Percentiles rank a stretch among this genome's conserved stretches.
Evolutionary conservation across 2,329 filamentous ascomycete genomes (phyloP).

Genomic region (Fusarium sp.): DNA sequence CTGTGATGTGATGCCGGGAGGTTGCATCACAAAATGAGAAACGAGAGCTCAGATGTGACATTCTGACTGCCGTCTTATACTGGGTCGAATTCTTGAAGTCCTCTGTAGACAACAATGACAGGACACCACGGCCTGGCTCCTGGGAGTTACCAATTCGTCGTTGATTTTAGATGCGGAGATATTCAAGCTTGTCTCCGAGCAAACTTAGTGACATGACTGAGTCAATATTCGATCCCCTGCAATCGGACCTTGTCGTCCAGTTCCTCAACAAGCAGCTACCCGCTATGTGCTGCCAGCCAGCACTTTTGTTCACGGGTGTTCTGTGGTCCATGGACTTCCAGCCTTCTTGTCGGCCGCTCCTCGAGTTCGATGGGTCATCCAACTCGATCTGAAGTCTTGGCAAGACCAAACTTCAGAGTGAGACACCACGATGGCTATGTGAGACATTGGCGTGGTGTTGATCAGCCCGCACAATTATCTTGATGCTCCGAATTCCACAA

Average conservation of each 20-base stretch:
- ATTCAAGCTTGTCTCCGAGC: slow-evolving; percentile 4
- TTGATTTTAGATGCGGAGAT: slow-evolving; percentile 8
- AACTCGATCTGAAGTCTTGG: slow-evolving; percentile 5
- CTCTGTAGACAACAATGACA: slow-evolving; percentile 7
- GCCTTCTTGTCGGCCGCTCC: slow-evolving; percentile 11
- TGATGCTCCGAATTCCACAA: slow-evolving; percentile 14
- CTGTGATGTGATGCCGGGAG: slow-evolving; percentile 37
- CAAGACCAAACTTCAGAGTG: background rate
- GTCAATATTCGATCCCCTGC: slow-evolving; percentile 24
- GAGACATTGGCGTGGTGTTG: slow-evolving; percentile 31
- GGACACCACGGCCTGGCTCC: slow-evolving; percentile 24
- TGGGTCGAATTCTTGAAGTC: slow-evolving; percentile 8
- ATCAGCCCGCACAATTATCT: slow-evolving; percentile 20
- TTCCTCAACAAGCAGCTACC: slow-evolving; percentile 28
- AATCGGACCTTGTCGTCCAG: slow-evolving; percentile 9
- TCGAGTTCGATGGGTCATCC: slow-evolving; percentile 9
- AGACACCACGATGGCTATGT: slow-evolving; percentile 33
- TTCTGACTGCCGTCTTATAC: slow-evolving; percentile 34
- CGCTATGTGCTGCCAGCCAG: slow-evolving; percentile 29
- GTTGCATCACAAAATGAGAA: slow-evolving; percentile 33
- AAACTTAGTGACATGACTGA: slow-evolving; percentile 21
- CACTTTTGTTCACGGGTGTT: slow-evolving; percentile 12
- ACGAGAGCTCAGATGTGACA: slow-evolving; percentile 35
- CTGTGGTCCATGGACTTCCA: slow-evolving; percentile 1
- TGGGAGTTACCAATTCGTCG: slow-evolving; percentile 13